phyloP scores from a whole-genome alignment of 305 asterid genomes.

The Petunia hybrid region DNA sequence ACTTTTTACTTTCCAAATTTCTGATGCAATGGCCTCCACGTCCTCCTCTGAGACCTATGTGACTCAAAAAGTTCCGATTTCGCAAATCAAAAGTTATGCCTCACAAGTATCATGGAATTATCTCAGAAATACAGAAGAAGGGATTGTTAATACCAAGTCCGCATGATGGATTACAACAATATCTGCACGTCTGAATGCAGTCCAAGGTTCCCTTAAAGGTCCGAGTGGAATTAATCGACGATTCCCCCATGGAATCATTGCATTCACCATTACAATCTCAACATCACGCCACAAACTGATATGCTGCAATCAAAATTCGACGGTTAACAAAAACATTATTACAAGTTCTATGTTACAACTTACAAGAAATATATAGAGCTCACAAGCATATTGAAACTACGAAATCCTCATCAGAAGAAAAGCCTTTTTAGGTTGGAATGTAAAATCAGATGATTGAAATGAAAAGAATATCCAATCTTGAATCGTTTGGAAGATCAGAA shows the following conservation, averaged over 20 bases:
- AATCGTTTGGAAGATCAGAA: not conserved
- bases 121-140: constrained; percentile 28
- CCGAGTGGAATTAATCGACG: constrained; percentile 77
- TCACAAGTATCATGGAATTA: constrained; percentile 11
- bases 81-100: not conserved
- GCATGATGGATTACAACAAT: constrained; percentile 82
- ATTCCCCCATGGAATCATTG: constrained; percentile 92
- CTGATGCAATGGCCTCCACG: constrained; percentile 56
- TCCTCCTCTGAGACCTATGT: constrained; percentile 59
- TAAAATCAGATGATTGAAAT: not conserved
- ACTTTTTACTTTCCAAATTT: constrained; percentile 50
- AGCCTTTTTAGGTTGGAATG: not conserved
- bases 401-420: not conserved
- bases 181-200: constrained; percentile 76
- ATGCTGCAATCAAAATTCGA: constrained; percentile 69
- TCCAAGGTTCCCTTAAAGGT: constrained; percentile 85
- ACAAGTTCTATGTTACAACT: constrained; percentile 24
- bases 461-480: not conserved
- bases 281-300: constrained; percentile 68
- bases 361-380: not conserved
- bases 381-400: not conserved
- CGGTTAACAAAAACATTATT: constrained; percentile 38
- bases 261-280: constrained; percentile 94
- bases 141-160: constrained; percentile 62
- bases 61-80: constrained; percentile 22